Base-by-base conservation (phyloP, 257 asterid genomes). In the Solanum peruvianum region DNA sequence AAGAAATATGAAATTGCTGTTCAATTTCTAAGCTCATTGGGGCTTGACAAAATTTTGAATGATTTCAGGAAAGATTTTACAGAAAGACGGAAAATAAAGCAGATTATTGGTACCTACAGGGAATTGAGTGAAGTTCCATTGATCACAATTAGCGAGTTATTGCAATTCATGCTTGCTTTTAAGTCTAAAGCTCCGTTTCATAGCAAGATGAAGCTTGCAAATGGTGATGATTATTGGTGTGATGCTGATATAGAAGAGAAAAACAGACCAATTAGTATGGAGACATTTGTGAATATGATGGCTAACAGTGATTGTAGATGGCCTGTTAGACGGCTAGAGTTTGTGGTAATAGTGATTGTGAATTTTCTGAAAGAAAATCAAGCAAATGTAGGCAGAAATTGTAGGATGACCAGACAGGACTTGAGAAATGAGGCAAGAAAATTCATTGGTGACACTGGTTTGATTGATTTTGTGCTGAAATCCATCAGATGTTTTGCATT, bases 391-490 rank as follows among this genome's bases (percentile, higher is more conserved):
- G 87, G 69, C 45, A 88, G 85, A 29, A 89, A 84, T 67, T 82
- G 83, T 58, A 87, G 94, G 14, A 83, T 95, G 89, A 89, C 95
- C 12, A 90, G 99, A 91, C 92, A 95, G 47, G 97, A 93, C 49
- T 87, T 96, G 86, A 92, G 98, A 64, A 94, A 94, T 44, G 92
- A 90, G 87, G 92, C 95, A 10, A 88, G 98, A 69, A 89, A 90
- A 82, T 84, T 91, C 21, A 90, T 96, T 27, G 99, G 99, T 39
- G 99, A 96, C 89, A 96, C 98, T 20, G 98, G 99, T 84, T 88
- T 96, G 93, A 96, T 96, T 44, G 99, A 95, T 89, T 96, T 92
- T 80, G 98, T 96, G 86, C 94, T 95, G 20, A 96, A 95, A 83
- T 95, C 97, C 14, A 91, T 96, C 90, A 92, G 87, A 70, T 92